Base-by-base conservation (phyloP, 2,329 filamentous ascomycete genomes). In the Penicillium nordicum region DNA sequence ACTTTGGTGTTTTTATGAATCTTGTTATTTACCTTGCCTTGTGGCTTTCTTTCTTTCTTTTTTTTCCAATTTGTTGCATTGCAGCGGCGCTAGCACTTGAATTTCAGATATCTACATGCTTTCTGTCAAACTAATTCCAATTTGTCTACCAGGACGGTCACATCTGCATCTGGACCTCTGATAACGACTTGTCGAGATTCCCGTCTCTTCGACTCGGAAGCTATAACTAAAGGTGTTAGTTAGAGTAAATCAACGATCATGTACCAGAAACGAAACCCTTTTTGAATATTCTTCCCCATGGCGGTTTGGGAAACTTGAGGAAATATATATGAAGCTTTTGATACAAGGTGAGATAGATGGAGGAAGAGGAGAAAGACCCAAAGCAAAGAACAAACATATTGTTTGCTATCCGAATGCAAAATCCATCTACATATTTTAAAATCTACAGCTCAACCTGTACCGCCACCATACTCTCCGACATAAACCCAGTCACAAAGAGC, bases 401-500 rank as follows among this genome's bases (percentile, higher is more conserved):
- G 6, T 8, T 37, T 18, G 7, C 7, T 9, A 4, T 36, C 10
- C 4, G 8, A 37, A n/a, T 5, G 34, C 34, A 32, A 32, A 32
- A 12, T 32, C 11, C 5, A 14, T 5, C 5, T 5, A 14, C 14
- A 32, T 12, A 32, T 6, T 32, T 32, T 12, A 34, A 16, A 7
- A 34, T 49, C 37, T 62, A 72, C 59, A 86, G 66, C 60, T 83
- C 76, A 32, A 86, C 77, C 67, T 80, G 80, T 21, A 82, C 75
- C 11, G 82, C 82, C 58, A 84, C 65, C 34, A 80, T 71, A 55
- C 69, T 77, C 32, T 74, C 71, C 2, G 82, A 79, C 57, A 81
- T 58, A 53, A 84, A 83, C 0, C 84, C 84, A 0, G 83, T 83
- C 2, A 81, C 78, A 67, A 83, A 86, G 16, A 87, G 65, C 82